These are phyloP conservation scores for Gamarada debralockiae DNA, from an alignment of 495 filamentous ascomycete species.

Conservation along the genomic window DNA sequence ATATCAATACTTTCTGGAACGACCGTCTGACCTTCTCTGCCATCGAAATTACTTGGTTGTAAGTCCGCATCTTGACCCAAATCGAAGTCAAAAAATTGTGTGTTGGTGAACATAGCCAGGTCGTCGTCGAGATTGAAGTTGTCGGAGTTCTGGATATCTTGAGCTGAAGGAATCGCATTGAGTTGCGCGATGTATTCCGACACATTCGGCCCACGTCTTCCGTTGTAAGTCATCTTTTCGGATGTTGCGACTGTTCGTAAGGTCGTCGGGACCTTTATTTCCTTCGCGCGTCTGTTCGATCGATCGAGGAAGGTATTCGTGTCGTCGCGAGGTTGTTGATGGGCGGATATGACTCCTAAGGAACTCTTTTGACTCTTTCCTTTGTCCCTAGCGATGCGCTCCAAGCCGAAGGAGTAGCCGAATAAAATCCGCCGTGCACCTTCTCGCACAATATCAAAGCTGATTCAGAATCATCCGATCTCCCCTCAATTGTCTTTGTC, in stretches of 20 bases:
- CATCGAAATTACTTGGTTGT: constrained; percentile 21
- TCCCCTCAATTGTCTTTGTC: no score
- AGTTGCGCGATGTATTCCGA: constrained; percentile 84
- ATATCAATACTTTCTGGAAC: constrained; percentile 34
- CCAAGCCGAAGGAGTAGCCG: no score
- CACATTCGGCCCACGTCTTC: constrained; percentile 73
- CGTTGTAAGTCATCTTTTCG: constrained; percentile 60
- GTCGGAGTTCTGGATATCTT: constrained; percentile 50
- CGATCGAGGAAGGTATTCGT: no score
- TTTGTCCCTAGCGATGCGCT: no score
- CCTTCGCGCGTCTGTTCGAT: no score
- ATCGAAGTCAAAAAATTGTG: constrained; percentile 92
- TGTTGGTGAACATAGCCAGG: constrained; percentile 87
- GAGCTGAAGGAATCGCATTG: constrained; percentile 68
- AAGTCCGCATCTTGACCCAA: constrained; percentile 38
- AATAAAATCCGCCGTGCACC: no score
- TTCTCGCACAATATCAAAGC: no score
- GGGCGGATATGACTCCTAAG: no score
- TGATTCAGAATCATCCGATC: no score
- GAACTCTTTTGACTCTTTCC: no score
- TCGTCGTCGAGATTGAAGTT: constrained; percentile 66
- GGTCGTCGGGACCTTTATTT: no score
- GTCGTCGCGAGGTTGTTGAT: no score
- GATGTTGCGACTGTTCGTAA: not conserved
- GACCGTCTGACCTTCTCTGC: constrained; percentile 18